Evolutionary conservation across 2,329 filamentous ascomycete genomes (phyloP).

Genomic region (Atkinsonella texensis): DNA sequence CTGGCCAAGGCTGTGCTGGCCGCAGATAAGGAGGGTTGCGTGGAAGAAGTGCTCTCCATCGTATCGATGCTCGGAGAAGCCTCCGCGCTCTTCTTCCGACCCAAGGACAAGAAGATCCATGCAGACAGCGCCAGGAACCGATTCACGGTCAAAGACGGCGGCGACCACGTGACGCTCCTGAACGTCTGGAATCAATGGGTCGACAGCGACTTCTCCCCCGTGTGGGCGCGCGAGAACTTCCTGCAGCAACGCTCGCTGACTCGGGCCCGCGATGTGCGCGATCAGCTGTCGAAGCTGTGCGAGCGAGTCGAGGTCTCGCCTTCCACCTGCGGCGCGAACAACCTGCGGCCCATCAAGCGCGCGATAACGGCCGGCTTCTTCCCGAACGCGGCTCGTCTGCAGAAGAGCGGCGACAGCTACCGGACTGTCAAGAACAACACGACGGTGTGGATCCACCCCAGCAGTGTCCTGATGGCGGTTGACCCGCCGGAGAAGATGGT

Average conservation of each 20-base stretch:
- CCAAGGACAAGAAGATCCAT: slow-evolving; percentile 95
- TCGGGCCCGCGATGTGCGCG: slow-evolving; percentile 78
- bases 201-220: slow-evolving; percentile 74
- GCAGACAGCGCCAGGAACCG: slow-evolving; percentile 81
- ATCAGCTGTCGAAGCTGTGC: slow-evolving; percentile 84
- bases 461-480: slow-evolving; percentile 63
- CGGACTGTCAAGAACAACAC: slow-evolving; percentile 84
- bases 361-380: slow-evolving; percentile 90
- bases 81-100: slow-evolving; percentile 81
- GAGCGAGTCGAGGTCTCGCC: slow-evolving; percentile 80
- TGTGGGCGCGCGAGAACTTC: slow-evolving; percentile 91
- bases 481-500: slow-evolving; percentile 72
- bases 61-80: slow-evolving; percentile 91
- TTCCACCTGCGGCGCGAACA: slow-evolving; percentile 55
- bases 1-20: slow-evolving; percentile 80
- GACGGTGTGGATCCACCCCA: slow-evolving; percentile 85
- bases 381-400: slow-evolving; percentile 75
- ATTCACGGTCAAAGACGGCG: slow-evolving; percentile 83
- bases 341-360: slow-evolving; percentile 68
- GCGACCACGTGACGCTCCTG: slow-evolving; percentile 77
- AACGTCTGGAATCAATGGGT: slow-evolving; percentile 97
- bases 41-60: slow-evolving; percentile 83
- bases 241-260: slow-evolving; percentile 83
- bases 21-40: slow-evolving; percentile 81
- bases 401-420: slow-evolving; percentile 77